These are phyloP conservation scores for Xylariales sp. DNA, from an alignment of 2,329 filamentous ascomycete genomes.

Conservation along the genomic window DNA sequence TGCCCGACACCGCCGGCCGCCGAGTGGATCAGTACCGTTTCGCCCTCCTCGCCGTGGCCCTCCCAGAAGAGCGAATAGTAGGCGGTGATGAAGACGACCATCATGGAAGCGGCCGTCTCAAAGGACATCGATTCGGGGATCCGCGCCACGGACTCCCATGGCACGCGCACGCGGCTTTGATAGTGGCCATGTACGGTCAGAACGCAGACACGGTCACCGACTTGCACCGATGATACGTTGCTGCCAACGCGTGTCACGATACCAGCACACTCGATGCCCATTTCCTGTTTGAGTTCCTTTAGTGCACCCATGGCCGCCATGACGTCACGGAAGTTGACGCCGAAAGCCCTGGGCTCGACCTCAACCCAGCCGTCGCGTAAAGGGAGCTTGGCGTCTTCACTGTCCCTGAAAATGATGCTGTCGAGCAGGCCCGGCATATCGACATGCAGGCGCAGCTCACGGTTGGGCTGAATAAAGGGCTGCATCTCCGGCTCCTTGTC, in stretches of 20 bases:
- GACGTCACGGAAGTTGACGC: slow-evolving; percentile 35
- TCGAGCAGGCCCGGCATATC: slow-evolving; percentile 27
- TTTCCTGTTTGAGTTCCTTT: slow-evolving; percentile 17
- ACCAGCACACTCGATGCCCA: slow-evolving; percentile 36
- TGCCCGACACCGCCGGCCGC: slow-evolving; percentile 37
- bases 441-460: slow-evolving; percentile 29
- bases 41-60: slow-evolving; percentile 11
- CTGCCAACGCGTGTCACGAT: slow-evolving; percentile 34
- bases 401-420: slow-evolving; percentile 31
- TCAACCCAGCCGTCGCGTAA: slow-evolving; percentile 17
- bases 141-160: slow-evolving; percentile 1
- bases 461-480: slow-evolving; percentile 21
- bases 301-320: slow-evolving; percentile 33
- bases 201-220: slow-evolving; percentile 36
- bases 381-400: neutral
- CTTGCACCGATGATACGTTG: slow-evolving; percentile 1
- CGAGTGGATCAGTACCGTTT: slow-evolving; percentile 39
- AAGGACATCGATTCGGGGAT: slow-evolving; percentile 35
- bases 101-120: slow-evolving; percentile 31
- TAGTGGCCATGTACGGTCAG: slow-evolving; percentile 22
- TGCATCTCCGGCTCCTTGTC: slow-evolving; percentile 21
- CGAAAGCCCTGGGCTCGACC: slow-evolving; percentile 28
- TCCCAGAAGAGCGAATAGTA: slow-evolving; percentile 27
- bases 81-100: slow-evolving; percentile 24
- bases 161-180: slow-evolving; percentile 11